Conservation (phyloP, 176 grass and related monocot genomes). For the Stipa capillata region DNA sequence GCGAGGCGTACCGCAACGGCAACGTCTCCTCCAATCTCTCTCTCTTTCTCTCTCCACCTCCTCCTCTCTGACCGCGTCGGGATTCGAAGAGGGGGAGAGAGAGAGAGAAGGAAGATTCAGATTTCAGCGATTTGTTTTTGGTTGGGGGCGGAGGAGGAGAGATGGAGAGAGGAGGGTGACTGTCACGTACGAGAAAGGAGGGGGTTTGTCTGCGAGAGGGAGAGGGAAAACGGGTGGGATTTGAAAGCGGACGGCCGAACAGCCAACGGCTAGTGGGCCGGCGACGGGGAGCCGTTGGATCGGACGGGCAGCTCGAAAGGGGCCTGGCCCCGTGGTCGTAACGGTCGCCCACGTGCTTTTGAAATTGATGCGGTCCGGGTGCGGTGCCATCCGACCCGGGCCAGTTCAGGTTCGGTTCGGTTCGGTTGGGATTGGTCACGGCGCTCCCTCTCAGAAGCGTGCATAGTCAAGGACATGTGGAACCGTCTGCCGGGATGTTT, state of each 20-base stretch:
- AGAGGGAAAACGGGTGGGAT: neutral
- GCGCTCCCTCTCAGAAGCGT: neutral
- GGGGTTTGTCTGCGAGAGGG: conserved; percentile 21
- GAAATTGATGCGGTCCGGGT: neutral
- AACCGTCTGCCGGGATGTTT: neutral
- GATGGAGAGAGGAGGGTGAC: neutral
- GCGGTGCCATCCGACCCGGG: neutral
- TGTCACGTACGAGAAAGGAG: conserved; percentile 24
- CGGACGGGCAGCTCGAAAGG: conserved; percentile 11
- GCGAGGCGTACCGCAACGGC: neutral
- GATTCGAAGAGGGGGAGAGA: conserved; percentile 9
- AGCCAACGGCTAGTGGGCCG: conserved; percentile 56
- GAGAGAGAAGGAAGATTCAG: neutral
- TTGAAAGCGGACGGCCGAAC: conserved; percentile 1
- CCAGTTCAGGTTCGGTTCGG: neutral
- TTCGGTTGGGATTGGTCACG: neutral
- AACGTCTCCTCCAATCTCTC: conserved; percentile 14
- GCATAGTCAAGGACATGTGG: neutral
- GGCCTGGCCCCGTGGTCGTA: neutral
- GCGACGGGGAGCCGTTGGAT: conserved; percentile 24
- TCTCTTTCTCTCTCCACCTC: neutral
- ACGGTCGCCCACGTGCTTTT: conserved; percentile 41
- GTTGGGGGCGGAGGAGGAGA: neutral
- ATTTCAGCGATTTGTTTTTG: conserved; percentile 11
- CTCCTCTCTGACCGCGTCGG: conserved; percentile 9